Percentiles rank a stretch among this genome's conserved stretches.
Conservation (phyloP, 345 rosid species). For the Moringa oleifera region DNA sequence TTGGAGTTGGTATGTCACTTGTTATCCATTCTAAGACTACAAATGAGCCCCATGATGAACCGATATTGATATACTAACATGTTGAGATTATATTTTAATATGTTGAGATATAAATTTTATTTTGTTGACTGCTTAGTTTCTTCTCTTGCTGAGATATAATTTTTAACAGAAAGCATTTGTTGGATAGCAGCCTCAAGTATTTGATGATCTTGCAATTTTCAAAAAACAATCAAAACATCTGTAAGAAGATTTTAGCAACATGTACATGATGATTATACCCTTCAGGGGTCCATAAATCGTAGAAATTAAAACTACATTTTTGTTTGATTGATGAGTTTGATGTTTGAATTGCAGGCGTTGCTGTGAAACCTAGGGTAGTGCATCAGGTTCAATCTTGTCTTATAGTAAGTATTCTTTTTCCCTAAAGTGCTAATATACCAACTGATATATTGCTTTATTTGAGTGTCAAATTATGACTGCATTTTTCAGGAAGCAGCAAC, state of each 20-base stretch:
- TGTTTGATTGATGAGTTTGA: not conserved
- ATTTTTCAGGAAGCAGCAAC: constrained; percentile 43
- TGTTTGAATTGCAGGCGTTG: constrained; percentile 55
- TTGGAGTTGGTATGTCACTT: constrained; percentile 58
- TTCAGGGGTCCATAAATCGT: not conserved
- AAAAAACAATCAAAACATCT: too few species aligned
- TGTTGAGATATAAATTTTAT: too few species aligned
- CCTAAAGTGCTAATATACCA: not conserved
- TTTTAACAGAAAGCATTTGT: too few species aligned
- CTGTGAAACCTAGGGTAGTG: constrained; percentile 77
- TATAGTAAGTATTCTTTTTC: constrained; percentile 36
- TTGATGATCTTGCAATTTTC: not conserved
- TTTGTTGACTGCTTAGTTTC: not conserved
- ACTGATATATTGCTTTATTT: constrained; percentile 11
- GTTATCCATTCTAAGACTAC: not conserved
- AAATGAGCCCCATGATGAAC: not conserved
- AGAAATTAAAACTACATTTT: too few species aligned
- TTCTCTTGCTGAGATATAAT: not conserved
- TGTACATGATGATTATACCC: too few species aligned
- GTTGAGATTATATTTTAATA: not conserved
- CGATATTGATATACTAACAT: not conserved
- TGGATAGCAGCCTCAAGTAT: not conserved
- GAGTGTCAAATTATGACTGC: constrained; percentile 22
- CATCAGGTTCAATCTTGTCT: constrained; percentile 57
- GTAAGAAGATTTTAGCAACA: too few species aligned